Evolutionary conservation across 2,329 filamentous ascomycete species (phyloP).

Genomic region (Penicillium sp.): DNA sequence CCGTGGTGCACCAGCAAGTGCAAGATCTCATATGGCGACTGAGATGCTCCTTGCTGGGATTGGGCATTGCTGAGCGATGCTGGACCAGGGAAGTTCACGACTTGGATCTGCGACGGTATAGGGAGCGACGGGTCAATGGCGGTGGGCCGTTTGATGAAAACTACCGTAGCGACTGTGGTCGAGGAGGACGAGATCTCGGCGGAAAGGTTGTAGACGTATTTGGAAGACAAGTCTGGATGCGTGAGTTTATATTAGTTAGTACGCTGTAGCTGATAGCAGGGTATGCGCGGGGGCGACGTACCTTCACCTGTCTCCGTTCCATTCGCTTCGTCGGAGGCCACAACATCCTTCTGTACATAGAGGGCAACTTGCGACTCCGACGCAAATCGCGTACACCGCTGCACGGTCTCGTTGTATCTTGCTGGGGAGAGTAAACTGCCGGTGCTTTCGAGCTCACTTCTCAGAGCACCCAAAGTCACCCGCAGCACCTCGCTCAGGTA

Average conservation of each 20-base stretch:
- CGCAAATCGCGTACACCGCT: constrained; percentile 81
- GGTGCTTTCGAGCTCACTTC: constrained; percentile 66
- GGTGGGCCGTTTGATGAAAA: constrained; percentile 78
- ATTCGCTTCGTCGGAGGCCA: no score
- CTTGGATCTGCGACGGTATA: constrained; percentile 78
- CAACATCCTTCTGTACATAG: constrained; percentile 75
- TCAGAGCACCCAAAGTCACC: constrained; percentile 64
- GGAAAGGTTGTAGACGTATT: constrained; percentile 69
- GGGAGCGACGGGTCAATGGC: constrained; percentile 76
- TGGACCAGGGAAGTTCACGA: constrained; percentile 81
- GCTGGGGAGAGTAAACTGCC: constrained; percentile 73
- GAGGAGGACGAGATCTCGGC: constrained; percentile 68
- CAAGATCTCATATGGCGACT: constrained; percentile 83
- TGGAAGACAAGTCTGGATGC: no score
- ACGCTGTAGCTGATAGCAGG: no score
- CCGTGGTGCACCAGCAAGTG: constrained; percentile 87
- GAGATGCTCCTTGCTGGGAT: constrained; percentile 60
- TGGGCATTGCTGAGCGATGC: constrained; percentile 59
- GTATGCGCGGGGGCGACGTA: no score
- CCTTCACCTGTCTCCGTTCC: no score
- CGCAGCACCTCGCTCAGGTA: constrained; percentile 63
- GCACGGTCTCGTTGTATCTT: constrained; percentile 67
- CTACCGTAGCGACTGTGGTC: constrained; percentile 74
- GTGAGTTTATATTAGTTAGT: no score
- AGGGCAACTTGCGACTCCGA: constrained; percentile 77